Percentiles rank a stretch among this genome's conserved stretches.
phyloP scores from a whole-genome alignment of 2,329 filamentous ascomycete species.

The Cercospora sesami region DNA sequence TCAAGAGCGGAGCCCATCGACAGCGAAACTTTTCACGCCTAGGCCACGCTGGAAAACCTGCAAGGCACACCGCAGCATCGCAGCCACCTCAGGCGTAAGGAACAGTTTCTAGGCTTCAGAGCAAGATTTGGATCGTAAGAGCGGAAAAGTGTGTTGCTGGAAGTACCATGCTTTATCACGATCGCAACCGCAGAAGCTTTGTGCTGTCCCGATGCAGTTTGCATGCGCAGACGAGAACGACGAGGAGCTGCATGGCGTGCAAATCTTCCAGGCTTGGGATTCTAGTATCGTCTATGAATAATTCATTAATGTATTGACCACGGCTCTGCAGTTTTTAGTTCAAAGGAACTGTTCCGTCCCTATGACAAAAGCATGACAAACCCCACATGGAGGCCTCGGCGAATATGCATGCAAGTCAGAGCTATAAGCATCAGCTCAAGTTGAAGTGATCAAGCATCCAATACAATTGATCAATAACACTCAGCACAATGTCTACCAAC shows the following conservation, averaged over 20 bases:
- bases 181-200: background rate
- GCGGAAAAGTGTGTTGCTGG: background rate
- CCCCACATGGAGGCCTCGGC: background rate
- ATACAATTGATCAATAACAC: background rate
- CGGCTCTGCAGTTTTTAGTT: background rate
- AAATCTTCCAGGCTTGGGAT: background rate
- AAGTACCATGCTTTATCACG: background rate
- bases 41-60: background rate
- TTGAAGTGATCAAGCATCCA: background rate
- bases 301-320: background rate
- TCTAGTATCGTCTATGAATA: background rate
- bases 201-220: background rate
- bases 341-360: background rate
- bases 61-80: background rate
- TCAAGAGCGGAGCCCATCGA: background rate
- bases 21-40: background rate
- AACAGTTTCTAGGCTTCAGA: background rate
- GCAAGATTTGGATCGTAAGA: background rate
- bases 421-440: background rate
- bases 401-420: background rate
- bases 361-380: constrained; percentile 5
- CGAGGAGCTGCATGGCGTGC: background rate
- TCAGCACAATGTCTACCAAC: background rate
- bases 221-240: background rate
- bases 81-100: background rate